Evolutionary conservation across 768 basidiomycete genomes (phyloP).

Genomic region (Tylopilus rubrobrunneus): DNA sequence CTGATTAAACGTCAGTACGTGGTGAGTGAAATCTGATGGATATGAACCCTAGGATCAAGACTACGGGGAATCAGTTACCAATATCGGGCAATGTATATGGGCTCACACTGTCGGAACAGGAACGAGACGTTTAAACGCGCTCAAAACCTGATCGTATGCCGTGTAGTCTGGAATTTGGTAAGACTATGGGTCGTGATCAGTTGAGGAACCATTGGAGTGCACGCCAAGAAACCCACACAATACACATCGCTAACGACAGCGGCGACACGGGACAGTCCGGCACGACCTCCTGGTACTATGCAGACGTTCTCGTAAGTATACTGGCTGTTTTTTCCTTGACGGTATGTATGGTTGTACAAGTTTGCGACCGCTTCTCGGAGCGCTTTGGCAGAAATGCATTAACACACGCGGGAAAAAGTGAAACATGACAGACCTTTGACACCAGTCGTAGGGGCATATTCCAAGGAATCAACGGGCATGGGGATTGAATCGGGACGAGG

Average conservation of each 20-base stretch:
- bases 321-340: conserved; percentile 73
- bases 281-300: conserved; percentile 91
- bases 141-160: conserved; percentile 78
- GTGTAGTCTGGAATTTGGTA: conserved; percentile 94
- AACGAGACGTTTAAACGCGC: conserved; percentile 84
- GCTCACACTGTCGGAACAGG: conserved; percentile 86
- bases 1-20: conserved; percentile 28
- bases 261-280: conserved; percentile 86
- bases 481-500: conserved; percentile 61
- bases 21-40: background rate
- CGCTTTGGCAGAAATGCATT: conserved; percentile 35
- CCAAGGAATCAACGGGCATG: conserved; percentile 67
- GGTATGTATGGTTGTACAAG: conserved; percentile 85
- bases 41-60: conserved; percentile 42
- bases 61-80: conserved; percentile 23
- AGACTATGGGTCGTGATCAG: conserved; percentile 40
- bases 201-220: background rate
- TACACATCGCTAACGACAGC: conserved; percentile 91
- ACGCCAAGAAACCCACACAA: conserved; percentile 42
- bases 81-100: background rate
- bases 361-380: conserved; percentile 88
- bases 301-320: conserved; percentile 93
- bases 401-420: background rate
- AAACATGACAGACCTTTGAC: conserved; percentile 57
- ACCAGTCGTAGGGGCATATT: conserved; percentile 92